A percentile compares a stretch with the other conserved stretches of the same genome.
These are phyloP conservation scores for Yamadazyma akitaensis DNA, from an alignment of 805 yeast species.

Conservation along the genomic window DNA sequence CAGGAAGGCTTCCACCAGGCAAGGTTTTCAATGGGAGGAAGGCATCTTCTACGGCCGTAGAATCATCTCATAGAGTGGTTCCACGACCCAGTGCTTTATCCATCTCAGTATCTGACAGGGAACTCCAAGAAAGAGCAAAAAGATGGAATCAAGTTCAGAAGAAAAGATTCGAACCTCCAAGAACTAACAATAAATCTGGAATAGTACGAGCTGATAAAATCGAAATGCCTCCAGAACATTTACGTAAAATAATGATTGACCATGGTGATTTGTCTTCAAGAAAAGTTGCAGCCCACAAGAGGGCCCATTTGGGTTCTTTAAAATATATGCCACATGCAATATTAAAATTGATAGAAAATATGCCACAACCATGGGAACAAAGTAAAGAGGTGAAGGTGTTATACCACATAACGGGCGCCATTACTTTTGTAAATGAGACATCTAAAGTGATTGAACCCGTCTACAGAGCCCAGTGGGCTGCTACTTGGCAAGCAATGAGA, in stretches of 20 bases:
- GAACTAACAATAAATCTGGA: slow-evolving; percentile 28
- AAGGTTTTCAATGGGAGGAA: too few species aligned
- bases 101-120: slow-evolving; percentile 25
- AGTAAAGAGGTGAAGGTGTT: slow-evolving; percentile 80
- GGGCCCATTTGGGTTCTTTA: slow-evolving; percentile 84
- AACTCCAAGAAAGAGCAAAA: slow-evolving; percentile 43
- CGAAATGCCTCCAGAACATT: slow-evolving; percentile 92
- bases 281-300: slow-evolving; percentile 76
- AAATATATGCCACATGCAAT: slow-evolving; percentile 96
- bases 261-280: slow-evolving; percentile 84
- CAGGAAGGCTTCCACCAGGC: slow-evolving; percentile 18
- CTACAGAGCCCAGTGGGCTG: slow-evolving; percentile 93
- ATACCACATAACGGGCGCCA: slow-evolving; percentile 90
- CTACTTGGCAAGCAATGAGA: slow-evolving; percentile 90
- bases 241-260: slow-evolving; percentile 75
- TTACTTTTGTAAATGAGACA: slow-evolving; percentile 88
- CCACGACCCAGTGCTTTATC: slow-evolving; percentile 9
- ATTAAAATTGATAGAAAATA: slow-evolving; percentile 81
- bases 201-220: slow-evolving; percentile 59
- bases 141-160: slow-evolving; percentile 68
- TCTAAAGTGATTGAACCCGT: slow-evolving; percentile 93
- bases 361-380: slow-evolving; percentile 99
- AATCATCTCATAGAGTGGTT: background rate
- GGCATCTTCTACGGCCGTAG: background rate
- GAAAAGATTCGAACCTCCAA: slow-evolving; percentile 39